A percentile compares a stretch with the other conserved stretches of the same genome.
These are phyloP conservation scores for Leucocoprinus birnbaumii DNA, from an alignment of 768 basidiomycete species.

Conservation along the genomic window DNA sequence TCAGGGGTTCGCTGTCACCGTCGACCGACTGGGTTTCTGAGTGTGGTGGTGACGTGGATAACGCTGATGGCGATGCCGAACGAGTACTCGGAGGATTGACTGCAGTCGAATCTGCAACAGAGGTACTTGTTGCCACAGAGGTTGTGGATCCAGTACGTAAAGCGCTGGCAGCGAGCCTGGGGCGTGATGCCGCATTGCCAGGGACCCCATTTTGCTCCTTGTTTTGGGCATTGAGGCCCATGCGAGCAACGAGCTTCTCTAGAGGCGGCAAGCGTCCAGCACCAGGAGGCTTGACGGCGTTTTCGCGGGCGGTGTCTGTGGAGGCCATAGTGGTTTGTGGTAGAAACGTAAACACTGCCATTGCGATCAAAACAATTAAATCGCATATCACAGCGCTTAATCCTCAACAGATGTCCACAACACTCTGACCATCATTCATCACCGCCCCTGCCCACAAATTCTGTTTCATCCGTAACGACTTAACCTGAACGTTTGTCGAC, in stretches of 20 bases:
- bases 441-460: not conserved
- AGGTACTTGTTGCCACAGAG: conserved; percentile 47
- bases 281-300: conserved; percentile 16
- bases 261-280: conserved; percentile 63
- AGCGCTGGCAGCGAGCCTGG: conserved; percentile 68
- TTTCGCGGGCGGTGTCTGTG: conserved; percentile 11
- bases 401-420: not conserved
- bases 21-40: conserved; percentile 21
- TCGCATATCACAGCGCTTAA: conserved; percentile 3
- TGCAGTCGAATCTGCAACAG: conserved; percentile 59
- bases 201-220: conserved; percentile 18
- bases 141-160: conserved; percentile 65
- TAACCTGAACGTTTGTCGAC: too few species aligned
- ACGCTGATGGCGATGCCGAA: conserved; percentile 60
- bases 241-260: conserved; percentile 80
- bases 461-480: not conserved
- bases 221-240: conserved; percentile 41
- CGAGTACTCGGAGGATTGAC: conserved; percentile 69
- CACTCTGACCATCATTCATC: conserved; percentile 4
- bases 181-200: conserved; percentile 42
- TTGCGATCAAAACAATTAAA: conserved; percentile 4
- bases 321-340: conserved; percentile 17
- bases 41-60: conserved; percentile 42
- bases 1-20: conserved; percentile 49
- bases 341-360: conserved; percentile 8